Conservation (phyloP, 192 early-diverging fungal species). For the Coemansia umbellata region DNA sequence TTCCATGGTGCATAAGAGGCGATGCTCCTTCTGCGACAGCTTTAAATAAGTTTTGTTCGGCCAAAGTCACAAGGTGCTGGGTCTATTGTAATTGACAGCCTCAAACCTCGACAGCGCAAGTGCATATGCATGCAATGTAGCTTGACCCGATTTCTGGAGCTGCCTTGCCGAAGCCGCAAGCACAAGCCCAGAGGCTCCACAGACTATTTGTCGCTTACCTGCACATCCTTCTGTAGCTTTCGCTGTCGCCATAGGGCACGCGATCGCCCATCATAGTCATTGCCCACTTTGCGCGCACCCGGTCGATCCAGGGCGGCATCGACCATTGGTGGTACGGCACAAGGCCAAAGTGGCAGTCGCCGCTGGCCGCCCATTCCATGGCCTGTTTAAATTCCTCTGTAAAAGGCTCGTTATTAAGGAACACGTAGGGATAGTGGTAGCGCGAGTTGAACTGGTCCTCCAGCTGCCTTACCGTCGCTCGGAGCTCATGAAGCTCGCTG, state of each 20-base stretch:
- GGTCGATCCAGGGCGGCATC: conserved; percentile 67
- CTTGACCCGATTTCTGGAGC: too few species aligned
- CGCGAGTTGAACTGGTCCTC: conserved; percentile 75
- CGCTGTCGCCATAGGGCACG: conserved; percentile 59
- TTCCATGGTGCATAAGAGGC: too few species aligned
- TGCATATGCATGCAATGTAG: too few species aligned
- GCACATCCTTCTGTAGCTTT: conserved; percentile 70
- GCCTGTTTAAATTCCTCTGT: conserved; percentile 60
- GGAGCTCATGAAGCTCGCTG: conserved; percentile 58
- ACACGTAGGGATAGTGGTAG: conserved; percentile 79
- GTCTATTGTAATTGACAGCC: too few species aligned
- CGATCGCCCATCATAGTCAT: conserved; percentile 6
- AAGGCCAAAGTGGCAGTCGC: conserved; percentile 58
- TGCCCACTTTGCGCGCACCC: conserved; percentile 6
- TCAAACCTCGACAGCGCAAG: too few species aligned
- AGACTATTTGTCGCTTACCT: conserved; percentile 28
- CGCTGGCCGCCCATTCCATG: conserved; percentile 52
- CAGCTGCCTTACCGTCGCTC: conserved; percentile 57
- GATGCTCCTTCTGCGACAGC: too few species aligned
- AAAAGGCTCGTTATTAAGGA: conserved; percentile 76
- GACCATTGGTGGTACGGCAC: conserved; percentile 71
- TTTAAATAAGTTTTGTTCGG: too few species aligned
- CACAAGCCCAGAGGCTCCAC: too few species aligned
- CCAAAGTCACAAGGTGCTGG: too few species aligned
- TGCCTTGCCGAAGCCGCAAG: too few species aligned